Evolutionary conservation across 2,329 filamentous ascomycete genomes (phyloP).

Genomic region (Drechslerella stenobrocha): DNA sequence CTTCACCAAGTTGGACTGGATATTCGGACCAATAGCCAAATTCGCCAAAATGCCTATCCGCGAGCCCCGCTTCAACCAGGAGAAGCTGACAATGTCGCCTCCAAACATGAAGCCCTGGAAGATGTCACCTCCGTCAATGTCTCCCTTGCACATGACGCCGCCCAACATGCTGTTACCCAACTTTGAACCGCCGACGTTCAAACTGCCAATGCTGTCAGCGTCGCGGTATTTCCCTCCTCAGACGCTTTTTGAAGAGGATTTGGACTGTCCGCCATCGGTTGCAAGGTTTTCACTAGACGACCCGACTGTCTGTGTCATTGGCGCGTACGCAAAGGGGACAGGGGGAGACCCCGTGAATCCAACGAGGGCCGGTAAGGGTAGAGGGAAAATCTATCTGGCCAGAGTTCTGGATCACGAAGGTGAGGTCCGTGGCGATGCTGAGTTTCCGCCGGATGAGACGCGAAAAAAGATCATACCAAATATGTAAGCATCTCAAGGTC

Average conservation of each 20-base stretch:
- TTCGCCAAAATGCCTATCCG: constrained; percentile 43
- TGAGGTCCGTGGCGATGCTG: constrained; percentile 49
- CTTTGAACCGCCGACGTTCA: constrained; percentile 48
- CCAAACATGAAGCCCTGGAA: constrained; percentile 51
- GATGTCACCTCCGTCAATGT: constrained; percentile 49
- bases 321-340: constrained; percentile 38
- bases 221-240: constrained; percentile 49
- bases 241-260: constrained; percentile 42
- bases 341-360: constrained; percentile 40
- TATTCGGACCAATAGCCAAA: constrained; percentile 1
- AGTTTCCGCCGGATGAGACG: constrained; percentile 36
- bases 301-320: constrained; percentile 47
- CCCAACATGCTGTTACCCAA: constrained; percentile 50
- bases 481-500: constrained; percentile 17
- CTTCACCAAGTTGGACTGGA: not conserved
- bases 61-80: constrained; percentile 49
- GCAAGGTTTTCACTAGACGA: constrained; percentile 46
- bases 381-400: constrained; percentile 30
- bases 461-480: constrained; percentile 49
- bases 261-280: constrained; percentile 39
- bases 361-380: constrained; percentile 27
- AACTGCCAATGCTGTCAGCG: constrained; percentile 48
- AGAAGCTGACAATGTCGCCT: constrained; percentile 50
- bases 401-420: constrained; percentile 48
- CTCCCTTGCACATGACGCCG: constrained; percentile 49